Evolutionary conservation across 2,329 filamentous ascomycete species (phyloP).

Genomic region (Fusarium abutilonis): DNA sequence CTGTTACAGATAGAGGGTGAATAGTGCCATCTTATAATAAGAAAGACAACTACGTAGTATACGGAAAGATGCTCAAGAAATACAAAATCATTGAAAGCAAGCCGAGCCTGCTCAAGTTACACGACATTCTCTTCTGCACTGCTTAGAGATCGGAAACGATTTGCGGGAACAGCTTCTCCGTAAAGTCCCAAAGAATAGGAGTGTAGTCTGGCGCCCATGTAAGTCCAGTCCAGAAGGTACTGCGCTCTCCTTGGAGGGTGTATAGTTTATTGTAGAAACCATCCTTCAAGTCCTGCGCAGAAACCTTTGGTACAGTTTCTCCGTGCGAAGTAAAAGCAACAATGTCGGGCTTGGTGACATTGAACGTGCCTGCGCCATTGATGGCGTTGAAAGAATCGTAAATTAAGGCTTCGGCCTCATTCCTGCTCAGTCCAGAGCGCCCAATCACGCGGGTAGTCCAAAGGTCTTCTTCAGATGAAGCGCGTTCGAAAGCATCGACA

Average conservation of each 20-base stretch:
- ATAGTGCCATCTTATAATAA: too few species aligned
- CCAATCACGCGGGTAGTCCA: slow-evolving; percentile 29
- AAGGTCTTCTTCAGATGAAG: neutral
- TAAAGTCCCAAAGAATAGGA: slow-evolving; percentile 41
- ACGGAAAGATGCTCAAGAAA: too few species aligned
- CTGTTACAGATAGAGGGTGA: too few species aligned
- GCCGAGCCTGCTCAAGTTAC: too few species aligned
- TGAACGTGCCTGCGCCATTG: slow-evolving; percentile 16
- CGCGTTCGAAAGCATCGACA: slow-evolving; percentile 15
- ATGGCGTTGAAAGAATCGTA: slow-evolving; percentile 7
- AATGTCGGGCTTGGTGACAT: slow-evolving; percentile 10
- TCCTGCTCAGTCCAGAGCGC: neutral
- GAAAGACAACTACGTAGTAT: too few species aligned
- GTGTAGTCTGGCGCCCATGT: slow-evolving; percentile 41
- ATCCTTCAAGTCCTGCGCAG: slow-evolving; percentile 40
- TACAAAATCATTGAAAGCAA: too few species aligned
- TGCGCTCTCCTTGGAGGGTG: slow-evolving; percentile 48
- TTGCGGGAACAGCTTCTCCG: slow-evolving; percentile 27
- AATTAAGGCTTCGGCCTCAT: slow-evolving; percentile 8
- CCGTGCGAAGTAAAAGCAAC: slow-evolving; percentile 34
- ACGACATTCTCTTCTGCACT: too few species aligned
- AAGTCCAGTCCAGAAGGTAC: slow-evolving; percentile 52
- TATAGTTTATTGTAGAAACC: slow-evolving; percentile 51
- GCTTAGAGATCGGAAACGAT: slow-evolving; percentile 8
- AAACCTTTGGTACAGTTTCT: slow-evolving; percentile 40